A percentile compares a stretch with the other conserved stretches of the same genome.
phyloP scores from a whole-genome alignment of 164 flowering plant species.

The Tetracentron sinense region DNA sequence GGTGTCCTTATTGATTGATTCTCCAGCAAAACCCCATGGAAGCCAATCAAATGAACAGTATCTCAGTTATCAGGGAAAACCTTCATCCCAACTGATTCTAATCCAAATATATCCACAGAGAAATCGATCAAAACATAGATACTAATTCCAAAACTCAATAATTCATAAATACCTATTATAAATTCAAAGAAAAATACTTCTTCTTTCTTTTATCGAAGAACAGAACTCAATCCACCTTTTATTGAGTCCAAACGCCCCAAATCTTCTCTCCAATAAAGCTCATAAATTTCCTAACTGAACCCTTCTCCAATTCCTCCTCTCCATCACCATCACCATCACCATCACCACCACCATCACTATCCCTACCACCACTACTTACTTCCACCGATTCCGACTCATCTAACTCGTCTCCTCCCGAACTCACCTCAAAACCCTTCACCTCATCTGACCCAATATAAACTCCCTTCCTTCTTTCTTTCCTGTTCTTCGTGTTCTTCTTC shows the following conservation, averaged over 20 bases:
- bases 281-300: conserved; percentile 53
- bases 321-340: conserved; percentile 19
- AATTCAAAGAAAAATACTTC: background rate
- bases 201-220: background rate
- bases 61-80: too few species aligned
- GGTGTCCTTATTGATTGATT: background rate
- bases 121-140: background rate
- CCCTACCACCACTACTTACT: background rate
- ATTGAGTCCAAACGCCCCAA: conserved; percentile 46
- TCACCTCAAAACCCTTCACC: background rate
- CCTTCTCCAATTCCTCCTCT: conserved; percentile 34
- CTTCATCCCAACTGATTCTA: too few species aligned
- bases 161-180: too few species aligned
- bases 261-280: conserved; percentile 60
- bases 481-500: conserved; percentile 23
- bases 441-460: background rate
- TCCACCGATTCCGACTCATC: conserved; percentile 2
- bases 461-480: conserved; percentile 27
- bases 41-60: too few species aligned
- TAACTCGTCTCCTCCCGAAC: background rate
- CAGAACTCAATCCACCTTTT: background rate
- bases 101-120: background rate
- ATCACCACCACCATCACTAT: conserved; percentile 5
- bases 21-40: background rate
- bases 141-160: too few species aligned